A percentile compares a stretch with the other conserved stretches of the same genome.
Evolutionary conservation across 768 basidiomycete species (phyloP).

Genomic region (Tremella mesenterica): DNA sequence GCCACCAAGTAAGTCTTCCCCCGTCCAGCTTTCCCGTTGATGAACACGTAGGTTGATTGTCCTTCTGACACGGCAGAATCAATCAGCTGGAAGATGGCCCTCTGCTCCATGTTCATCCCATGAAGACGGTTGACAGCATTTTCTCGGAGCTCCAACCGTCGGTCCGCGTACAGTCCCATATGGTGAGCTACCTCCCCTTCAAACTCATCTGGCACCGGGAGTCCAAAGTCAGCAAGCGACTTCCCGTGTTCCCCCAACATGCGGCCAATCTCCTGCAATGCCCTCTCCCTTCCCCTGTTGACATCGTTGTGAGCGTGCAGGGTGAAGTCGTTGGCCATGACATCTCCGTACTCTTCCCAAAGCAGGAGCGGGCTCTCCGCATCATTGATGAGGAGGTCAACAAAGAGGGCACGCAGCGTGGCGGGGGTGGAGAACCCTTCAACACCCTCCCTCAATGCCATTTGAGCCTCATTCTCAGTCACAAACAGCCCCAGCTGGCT

Average conservation of each 20-base stretch:
- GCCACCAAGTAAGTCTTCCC: neutral
- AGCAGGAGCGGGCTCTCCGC: neutral
- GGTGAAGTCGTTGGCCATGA: neutral
- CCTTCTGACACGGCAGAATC: neutral
- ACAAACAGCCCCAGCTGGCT: neutral
- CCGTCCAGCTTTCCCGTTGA: neutral
- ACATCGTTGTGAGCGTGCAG: neutral
- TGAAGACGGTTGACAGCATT: neutral
- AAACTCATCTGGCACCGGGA: neutral
- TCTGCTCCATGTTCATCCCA: neutral
- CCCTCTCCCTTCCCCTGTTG: neutral
- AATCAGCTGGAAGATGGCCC: neutral
- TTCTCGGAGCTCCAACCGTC: neutral
- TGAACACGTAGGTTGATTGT: neutral
- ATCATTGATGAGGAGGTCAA: neutral
- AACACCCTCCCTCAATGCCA: neutral
- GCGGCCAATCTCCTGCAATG: neutral
- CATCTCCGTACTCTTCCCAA: neutral
- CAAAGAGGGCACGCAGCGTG: neutral
- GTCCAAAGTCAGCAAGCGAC: neutral
- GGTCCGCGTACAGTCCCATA: neutral
- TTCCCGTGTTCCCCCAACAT: neutral
- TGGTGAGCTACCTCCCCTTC: neutral
- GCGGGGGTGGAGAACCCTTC: neutral
- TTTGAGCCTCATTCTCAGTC: neutral